Percentiles rank a stretch among this genome's conserved stretches.
Conservation (phyloP, 23 red algal species). For the Gracilaria gracilis region DNA sequence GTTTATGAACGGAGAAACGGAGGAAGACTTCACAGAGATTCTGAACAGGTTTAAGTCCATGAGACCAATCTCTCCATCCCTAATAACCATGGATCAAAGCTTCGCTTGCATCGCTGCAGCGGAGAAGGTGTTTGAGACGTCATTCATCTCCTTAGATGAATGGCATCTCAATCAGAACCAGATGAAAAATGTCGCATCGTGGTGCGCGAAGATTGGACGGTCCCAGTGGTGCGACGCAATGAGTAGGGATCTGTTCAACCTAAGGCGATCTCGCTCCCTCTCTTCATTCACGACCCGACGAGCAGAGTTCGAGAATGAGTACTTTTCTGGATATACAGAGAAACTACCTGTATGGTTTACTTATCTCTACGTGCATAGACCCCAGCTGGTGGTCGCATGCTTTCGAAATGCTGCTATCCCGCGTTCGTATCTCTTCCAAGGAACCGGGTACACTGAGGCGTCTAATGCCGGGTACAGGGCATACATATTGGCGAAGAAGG, state of each 20-base stretch:
- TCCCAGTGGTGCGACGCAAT: background rate
- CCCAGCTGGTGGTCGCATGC: background rate
- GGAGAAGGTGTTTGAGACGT: constrained; percentile 8
- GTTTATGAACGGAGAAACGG: too few relatives aligned
- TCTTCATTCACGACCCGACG: background rate
- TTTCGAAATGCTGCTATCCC: background rate
- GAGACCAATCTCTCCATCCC: too few relatives aligned
- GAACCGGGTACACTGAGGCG: background rate
- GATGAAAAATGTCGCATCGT: background rate
- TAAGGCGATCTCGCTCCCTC: background rate
- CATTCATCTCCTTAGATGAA: background rate
- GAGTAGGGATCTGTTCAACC: background rate
- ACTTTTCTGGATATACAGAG: background rate
- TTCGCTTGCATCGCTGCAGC: too few relatives aligned
- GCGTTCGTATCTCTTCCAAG: background rate
- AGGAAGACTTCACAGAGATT: too few relatives aligned
- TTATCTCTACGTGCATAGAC: background rate
- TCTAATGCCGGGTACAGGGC: background rate
- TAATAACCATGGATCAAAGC: too few relatives aligned
- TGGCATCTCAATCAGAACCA: constrained; percentile 17
- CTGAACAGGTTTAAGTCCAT: too few relatives aligned
- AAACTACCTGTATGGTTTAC: background rate
- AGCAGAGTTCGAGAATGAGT: background rate
- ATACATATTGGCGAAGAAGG: background rate
- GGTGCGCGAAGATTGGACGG: background rate